A percentile compares a stretch with the other conserved stretches of the same genome.
Evolutionary conservation across 129 eudicot species (phyloP).

Genomic region (Flaveria bidentis): DNA sequence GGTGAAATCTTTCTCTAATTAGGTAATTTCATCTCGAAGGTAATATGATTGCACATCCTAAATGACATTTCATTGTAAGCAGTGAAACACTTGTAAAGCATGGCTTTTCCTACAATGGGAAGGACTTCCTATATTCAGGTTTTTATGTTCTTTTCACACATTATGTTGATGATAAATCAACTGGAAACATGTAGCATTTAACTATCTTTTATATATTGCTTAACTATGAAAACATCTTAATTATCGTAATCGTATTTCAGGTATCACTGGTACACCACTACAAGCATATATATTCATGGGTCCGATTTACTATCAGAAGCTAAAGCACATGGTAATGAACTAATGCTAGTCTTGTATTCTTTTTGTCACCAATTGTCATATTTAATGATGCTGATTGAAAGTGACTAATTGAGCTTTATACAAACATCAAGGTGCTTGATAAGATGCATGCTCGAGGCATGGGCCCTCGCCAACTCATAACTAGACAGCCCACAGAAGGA

Average conservation of each 20-base stretch:
- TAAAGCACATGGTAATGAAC: slow-evolving; percentile 86
- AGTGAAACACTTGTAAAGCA: slow-evolving; percentile 91
- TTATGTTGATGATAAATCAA: slow-evolving; percentile 10
- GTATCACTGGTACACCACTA: slow-evolving; percentile 80
- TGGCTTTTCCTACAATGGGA: slow-evolving; percentile 86
- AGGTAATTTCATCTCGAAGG: slow-evolving; percentile 1
- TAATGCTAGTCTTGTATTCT: not conserved
- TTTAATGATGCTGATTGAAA: not conserved
- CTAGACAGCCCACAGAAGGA: slow-evolving; percentile 94
- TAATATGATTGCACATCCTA: not conserved
- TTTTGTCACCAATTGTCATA: not conserved
- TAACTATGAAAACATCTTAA: no score
- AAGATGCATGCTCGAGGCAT: slow-evolving; percentile 98
- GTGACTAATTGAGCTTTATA: slow-evolving; percentile 16
- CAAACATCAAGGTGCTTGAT: slow-evolving; percentile 58
- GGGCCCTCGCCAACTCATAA: slow-evolving; percentile 82
- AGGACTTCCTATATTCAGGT: slow-evolving; percentile 94
- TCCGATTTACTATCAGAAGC: slow-evolving; percentile 93
- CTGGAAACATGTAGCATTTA: not conserved
- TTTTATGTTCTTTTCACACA: slow-evolving; percentile 12
- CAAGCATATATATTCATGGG: slow-evolving; percentile 97
- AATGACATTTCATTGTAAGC: slow-evolving; percentile 28
- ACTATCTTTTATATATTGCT: no score
- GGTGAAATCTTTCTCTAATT: slow-evolving; percentile 37
- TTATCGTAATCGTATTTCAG: slow-evolving; percentile 38